These are phyloP conservation scores for Pseudopyrenochaeta lycopersici DNA, from an alignment of 2,329 filamentous ascomycete species.

Conservation along the genomic window DNA sequence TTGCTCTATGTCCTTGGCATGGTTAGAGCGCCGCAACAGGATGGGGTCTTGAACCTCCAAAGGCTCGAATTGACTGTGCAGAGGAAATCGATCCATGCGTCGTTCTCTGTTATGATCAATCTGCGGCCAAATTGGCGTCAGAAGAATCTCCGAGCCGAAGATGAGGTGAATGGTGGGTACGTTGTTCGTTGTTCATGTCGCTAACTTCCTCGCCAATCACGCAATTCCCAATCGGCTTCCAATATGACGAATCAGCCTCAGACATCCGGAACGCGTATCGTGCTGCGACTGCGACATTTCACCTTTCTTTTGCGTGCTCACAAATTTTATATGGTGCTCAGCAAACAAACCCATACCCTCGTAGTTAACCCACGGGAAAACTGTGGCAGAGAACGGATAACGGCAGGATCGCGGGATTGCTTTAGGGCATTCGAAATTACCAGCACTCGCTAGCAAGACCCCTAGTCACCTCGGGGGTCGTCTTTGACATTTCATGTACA, in stretches of 20 bases:
- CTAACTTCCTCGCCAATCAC: slow-evolving; percentile 42
- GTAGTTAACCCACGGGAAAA: neutral
- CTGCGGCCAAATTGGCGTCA: slow-evolving; percentile 7
- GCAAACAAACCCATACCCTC: slow-evolving; percentile 5
- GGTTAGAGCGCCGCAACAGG: slow-evolving; percentile 11
- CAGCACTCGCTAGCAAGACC: neutral
- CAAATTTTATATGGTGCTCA: neutral
- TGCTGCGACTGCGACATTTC: slow-evolving; percentile 15
- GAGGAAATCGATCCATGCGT: slow-evolving; percentile 4
- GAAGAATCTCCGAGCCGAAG: slow-evolving; percentile 11
- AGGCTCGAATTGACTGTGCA: slow-evolving; percentile 4
- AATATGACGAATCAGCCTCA: slow-evolving; percentile 32
- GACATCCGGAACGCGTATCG: slow-evolving; percentile 1
- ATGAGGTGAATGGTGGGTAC: slow-evolving; percentile 12
- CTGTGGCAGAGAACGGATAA: neutral
- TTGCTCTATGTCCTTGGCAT: slow-evolving; percentile 33
- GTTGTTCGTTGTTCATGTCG: slow-evolving; percentile 34
- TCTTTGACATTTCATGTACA: neutral
- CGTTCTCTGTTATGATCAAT: slow-evolving; percentile 13
- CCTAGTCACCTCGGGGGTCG: neutral
- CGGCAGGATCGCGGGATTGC: neutral
- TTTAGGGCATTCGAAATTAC: neutral
- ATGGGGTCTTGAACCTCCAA: neutral
- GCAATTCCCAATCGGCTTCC: slow-evolving; percentile 34
- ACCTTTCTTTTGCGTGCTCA: slow-evolving; percentile 36